Evolutionary conservation across 805 yeast species (phyloP).

Genomic region (Candida namnaoensis): DNA sequence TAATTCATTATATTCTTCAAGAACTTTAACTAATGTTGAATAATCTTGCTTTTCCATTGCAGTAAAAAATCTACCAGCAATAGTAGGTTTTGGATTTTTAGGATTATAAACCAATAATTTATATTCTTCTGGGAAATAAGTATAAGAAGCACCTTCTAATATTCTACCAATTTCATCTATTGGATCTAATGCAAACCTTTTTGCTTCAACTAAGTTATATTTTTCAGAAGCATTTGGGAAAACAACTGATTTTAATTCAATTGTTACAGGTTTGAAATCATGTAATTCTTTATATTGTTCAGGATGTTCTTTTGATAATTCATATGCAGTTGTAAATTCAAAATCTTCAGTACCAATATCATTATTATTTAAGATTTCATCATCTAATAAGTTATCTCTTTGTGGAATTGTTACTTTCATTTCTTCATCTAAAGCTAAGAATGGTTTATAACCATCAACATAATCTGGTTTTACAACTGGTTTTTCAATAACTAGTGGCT

Average conservation of each 20-base stretch:
- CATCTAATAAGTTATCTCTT: conserved; percentile 20
- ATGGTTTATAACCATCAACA: conserved; percentile 18
- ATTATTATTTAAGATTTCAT: conserved; percentile 17
- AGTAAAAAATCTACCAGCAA: conserved; percentile 28
- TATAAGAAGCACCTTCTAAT: conserved; percentile 32
- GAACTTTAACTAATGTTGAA: conserved; percentile 18
- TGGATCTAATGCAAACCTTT: conserved; percentile 52
- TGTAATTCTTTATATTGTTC: conserved; percentile 20
- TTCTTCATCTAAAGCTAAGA: conserved; percentile 10
- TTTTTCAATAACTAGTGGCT: too few relatives aligned
- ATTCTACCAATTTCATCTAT: conserved; percentile 48
- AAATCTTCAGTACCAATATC: conserved; percentile 8
- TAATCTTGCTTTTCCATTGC: conserved; percentile 23
- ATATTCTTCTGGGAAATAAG: conserved; percentile 30
- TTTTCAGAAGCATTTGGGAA: conserved; percentile 41
- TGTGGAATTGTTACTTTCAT: conserved; percentile 8
- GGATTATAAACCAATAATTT: conserved; percentile 24
- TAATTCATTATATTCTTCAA: conserved; percentile 35
- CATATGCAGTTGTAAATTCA: conserved; percentile 12
- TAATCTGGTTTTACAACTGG: conserved; percentile 1
- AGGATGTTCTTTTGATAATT: conserved; percentile 8
- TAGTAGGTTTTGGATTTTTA: conserved; percentile 24
- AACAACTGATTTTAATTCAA: conserved; percentile 20
- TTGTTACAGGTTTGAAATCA: conserved; percentile 15
- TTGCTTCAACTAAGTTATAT: conserved; percentile 39